Evolutionary conservation across 805 yeast genomes (phyloP).

Genomic region (Torulaspora franciscae): DNA sequence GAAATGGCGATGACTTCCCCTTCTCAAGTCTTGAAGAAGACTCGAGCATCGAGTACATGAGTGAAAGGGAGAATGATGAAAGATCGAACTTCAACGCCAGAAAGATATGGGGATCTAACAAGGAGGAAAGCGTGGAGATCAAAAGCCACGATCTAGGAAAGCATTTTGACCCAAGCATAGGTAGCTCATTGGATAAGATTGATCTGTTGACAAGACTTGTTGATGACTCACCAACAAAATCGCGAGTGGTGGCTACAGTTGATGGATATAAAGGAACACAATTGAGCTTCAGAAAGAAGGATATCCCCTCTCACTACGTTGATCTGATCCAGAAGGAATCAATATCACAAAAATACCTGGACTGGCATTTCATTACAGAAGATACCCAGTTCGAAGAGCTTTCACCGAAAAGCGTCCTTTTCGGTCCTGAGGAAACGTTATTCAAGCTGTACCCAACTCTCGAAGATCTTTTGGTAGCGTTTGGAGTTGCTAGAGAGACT

Average conservation of each 20-base stretch:
- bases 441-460: constrained; percentile 7
- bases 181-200: constrained; percentile 12
- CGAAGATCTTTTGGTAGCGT: constrained; percentile 12
- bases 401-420: background rate
- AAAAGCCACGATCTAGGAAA: constrained; percentile 23
- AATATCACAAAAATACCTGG: constrained; percentile 22
- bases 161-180: constrained; percentile 19
- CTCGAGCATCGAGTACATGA: background rate
- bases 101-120: background rate
- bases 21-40: constrained; percentile 6
- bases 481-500: constrained; percentile 19
- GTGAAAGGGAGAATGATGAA: background rate
- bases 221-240: constrained; percentile 4
- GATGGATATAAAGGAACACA: background rate
- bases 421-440: background rate
- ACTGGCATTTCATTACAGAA: constrained; percentile 28
- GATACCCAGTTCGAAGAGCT: constrained; percentile 13
- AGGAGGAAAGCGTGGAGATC: constrained; percentile 6
- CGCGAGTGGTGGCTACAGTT: background rate
- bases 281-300: background rate
- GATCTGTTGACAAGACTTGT: constrained; percentile 5
- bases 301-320: constrained; percentile 13
- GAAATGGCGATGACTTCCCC: background rate
- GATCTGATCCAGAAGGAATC: constrained; percentile 21
- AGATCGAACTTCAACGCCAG: background rate